Evolutionary conservation across 805 yeast genomes (phyloP), one percentile per base, ranked within the genome.

Genomic region (Saturnispora serradocipensis): DNA sequence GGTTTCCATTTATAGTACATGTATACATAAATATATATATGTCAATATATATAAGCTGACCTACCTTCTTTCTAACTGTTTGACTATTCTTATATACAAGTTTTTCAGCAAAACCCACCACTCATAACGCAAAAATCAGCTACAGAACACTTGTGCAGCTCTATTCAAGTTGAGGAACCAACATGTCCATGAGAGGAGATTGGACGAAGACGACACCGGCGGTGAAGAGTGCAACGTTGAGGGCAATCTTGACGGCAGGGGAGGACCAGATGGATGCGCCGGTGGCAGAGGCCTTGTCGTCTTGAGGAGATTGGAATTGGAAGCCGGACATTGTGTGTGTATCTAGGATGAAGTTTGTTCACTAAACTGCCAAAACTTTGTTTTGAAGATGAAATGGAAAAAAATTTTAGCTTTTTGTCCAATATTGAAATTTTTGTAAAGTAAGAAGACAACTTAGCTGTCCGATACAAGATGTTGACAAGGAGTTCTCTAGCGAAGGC

Each of bases 151-250:
- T 30, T 32, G 8, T 7, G 15, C 25, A 1, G 6, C 18, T 36
- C 44, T 58, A 63, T 55, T 61, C 66, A 44, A 68, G 59, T 59
- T 85, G 91, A 49, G 93, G 93, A 61, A 84, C 89, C 71, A 86
- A 70, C 79, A 83, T 78, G 53, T 85, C 91, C 87, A 84, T 83
- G 61, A 84, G 69, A 59, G 90, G 84, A 46, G 89, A 82, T 71
- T 83, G 88, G 59, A 86, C 78, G 67, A 86, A 78, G 24, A 81
- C 80, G 58, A 84, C 86, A 65, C 93, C 93, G 46, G 85, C 80
- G 53, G 77, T 78, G 62, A 86, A 86, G 55, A 84, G 72, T 39
- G 73, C 74, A 53, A 77, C 79, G 67, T 86, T 85, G 43, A 84
- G 66, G 46, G 79, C 74, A 51, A 84, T 72, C 53, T 88, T 81